Evolutionary conservation across 352 stramenopile species (phyloP).

Genomic region (Globisporangium barbulae): DNA sequence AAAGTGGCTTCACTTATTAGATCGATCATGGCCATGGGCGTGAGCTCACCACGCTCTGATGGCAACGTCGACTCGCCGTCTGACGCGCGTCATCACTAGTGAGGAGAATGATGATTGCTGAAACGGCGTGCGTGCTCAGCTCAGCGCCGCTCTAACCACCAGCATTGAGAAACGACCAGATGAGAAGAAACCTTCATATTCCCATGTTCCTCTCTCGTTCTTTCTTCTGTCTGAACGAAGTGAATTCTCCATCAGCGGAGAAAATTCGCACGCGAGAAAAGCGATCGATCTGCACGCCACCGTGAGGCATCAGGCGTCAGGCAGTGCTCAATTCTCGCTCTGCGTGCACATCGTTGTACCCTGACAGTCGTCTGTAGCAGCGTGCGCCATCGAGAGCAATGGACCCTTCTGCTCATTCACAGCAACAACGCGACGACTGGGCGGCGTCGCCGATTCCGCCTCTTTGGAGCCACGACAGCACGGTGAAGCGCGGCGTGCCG

Average conservation of each 20-base stretch:
- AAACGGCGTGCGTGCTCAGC: background rate
- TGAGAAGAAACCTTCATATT: background rate
- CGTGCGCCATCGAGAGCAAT: background rate
- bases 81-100: too few species aligned
- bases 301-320: background rate
- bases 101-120: background rate
- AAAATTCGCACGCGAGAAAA: background rate
- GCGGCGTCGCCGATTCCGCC: conserved; percentile 1
- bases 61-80: too few species aligned
- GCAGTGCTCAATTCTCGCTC: background rate
- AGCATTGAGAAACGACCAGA: background rate
- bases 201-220: background rate
- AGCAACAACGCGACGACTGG: conserved; percentile 4
- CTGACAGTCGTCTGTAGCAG: too few species aligned
- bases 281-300: background rate
- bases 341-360: background rate
- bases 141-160: background rate
- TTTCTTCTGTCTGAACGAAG: too few species aligned
- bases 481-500: background rate
- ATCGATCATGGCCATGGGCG: too few species aligned
- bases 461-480: background rate
- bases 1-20: too few species aligned
- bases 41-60: too few species aligned
- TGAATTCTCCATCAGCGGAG: background rate
- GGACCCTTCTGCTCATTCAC: background rate